These are phyloP conservation scores for Peronosclerospora sorghi DNA, from an alignment of 352 stramenopile species.

Conservation along the genomic window DNA sequence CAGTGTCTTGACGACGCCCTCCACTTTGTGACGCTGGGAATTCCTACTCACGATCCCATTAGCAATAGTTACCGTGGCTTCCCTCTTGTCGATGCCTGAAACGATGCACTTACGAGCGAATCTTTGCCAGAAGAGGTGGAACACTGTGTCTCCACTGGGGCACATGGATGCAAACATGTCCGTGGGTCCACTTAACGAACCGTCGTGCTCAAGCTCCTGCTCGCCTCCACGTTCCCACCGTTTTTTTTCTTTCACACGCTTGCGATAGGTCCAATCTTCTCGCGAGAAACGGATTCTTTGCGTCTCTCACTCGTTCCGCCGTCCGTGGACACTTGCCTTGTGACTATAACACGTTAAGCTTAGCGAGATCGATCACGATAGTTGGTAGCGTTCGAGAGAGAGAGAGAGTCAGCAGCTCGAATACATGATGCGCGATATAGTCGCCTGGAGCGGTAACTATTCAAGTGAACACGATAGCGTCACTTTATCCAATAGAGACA, in stretches of 20 bases:
- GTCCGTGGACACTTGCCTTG: conserved; percentile 45
- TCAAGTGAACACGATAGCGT: too few relatives aligned
- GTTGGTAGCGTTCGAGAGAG: too few relatives aligned
- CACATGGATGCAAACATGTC: conserved; percentile 67
- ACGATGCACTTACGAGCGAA: conserved; percentile 39
- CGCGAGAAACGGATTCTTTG: conserved; percentile 77
- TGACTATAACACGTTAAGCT: too few relatives aligned
- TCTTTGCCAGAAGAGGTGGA: conserved; percentile 27
- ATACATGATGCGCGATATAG: conserved; percentile 59
- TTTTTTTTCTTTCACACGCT: too few relatives aligned
- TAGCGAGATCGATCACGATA: too few relatives aligned
- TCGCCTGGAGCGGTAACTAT: conserved; percentile 61
- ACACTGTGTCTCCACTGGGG: conserved; percentile 34
- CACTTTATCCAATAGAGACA: too few relatives aligned
- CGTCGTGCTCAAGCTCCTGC: too few relatives aligned
- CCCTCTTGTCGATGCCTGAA: conserved; percentile 5
- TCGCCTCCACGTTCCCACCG: too few relatives aligned
- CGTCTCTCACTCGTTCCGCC: conserved; percentile 70
- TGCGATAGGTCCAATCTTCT: conserved; percentile 37
- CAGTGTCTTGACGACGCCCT: too few relatives aligned
- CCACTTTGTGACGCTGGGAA: too few relatives aligned
- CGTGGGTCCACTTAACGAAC: conserved; percentile 12
- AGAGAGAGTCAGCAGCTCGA: conserved; percentile 50
- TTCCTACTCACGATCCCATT: too few relatives aligned
- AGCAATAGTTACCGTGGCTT: too few relatives aligned